Evolutionary conservation across 2,329 filamentous ascomycete genomes (phyloP), one percentile per base, ranked within the genome.

Genomic region (Colletotrichum tofieldiae): DNA sequence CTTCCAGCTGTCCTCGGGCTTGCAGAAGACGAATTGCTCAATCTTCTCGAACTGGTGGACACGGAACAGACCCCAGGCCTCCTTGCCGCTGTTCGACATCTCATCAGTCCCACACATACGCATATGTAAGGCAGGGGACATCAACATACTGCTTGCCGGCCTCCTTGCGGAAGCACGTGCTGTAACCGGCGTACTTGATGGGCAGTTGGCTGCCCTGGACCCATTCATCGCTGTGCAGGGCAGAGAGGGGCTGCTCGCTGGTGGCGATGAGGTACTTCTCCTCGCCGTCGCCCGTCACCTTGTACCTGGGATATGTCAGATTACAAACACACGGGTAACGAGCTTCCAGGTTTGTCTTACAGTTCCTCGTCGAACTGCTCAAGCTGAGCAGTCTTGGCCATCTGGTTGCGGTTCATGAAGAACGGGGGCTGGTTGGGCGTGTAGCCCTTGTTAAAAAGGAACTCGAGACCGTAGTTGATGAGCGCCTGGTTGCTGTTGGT

Each of bases 41-140:
- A 94, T 90, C 89, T 97, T 98, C 83, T 98, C 96, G 79, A 98
- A 99, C 82, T 99, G 96, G 82, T 99, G 96, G 37, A 98, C 95
- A 75, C 96, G 93, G 89, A 98, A 99, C 74, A 98, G 94, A 68
- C 96, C 96, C 96, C 96, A 99, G 1, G 96, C 96, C 81, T 99
- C 95, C 81, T 94, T 93, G 39, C 95, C 84, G 74, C 70, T 72
- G 39, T 55, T 59, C 18, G 23, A 7, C 84, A 14, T 60, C 20
- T 29, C 2, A 51, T 68, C 2, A 63, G 65, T 47, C 26, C 20
- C 3, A 26, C 37, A 26, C 55, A 7, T 11, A 5, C 55, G 14
- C 23, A 41, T 6, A 26, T 26, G 39, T 41, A 18, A 41, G 9
- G 16, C 45, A 41, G 32, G 29, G 7, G 32, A 77, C 79, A 52